These are phyloP conservation scores for Globisporangium solare DNA, from an alignment of 352 stramenopile species.

Conservation along the genomic window DNA sequence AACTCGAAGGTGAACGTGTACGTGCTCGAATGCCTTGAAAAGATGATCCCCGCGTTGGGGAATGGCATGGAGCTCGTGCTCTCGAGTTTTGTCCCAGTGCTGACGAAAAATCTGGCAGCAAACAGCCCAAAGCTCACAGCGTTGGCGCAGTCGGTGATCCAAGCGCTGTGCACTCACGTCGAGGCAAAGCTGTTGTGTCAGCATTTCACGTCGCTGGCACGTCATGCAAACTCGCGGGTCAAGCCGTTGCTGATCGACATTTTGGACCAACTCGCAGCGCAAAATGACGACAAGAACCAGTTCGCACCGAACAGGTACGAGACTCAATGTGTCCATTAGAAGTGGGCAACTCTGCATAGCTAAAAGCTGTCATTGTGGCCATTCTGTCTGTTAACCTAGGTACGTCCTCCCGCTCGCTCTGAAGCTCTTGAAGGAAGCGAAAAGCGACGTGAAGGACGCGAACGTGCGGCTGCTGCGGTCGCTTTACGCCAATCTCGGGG, in stretches of 20 bases:
- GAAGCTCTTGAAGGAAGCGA: conserved; percentile 68
- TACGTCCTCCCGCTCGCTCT: conserved; percentile 71
- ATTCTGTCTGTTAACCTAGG: conserved; percentile 14
- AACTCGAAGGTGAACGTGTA: conserved; percentile 71
- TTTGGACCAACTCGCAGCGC: conserved; percentile 29
- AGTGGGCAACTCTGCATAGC: neutral
- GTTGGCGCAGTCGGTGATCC: conserved; percentile 35
- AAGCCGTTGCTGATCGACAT: conserved; percentile 57
- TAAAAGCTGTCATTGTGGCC: neutral
- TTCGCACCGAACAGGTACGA: conserved; percentile 41
- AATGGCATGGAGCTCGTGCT: conserved; percentile 59
- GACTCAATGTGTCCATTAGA: no score
- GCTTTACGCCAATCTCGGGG: conserved; percentile 22
- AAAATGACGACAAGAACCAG: conserved; percentile 46
- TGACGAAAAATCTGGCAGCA: conserved; percentile 53
- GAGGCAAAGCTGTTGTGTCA: conserved; percentile 53
- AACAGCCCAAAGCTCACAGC: conserved; percentile 47
- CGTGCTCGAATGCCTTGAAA: conserved; percentile 49
- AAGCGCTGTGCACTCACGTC: conserved; percentile 36
- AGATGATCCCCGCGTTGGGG: conserved; percentile 43
- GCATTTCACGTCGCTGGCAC: conserved; percentile 43
- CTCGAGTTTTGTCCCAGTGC: conserved; percentile 38
- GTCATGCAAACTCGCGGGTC: conserved; percentile 49
- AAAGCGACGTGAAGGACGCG: conserved; percentile 64
- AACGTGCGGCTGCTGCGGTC: conserved; percentile 39